Conservation (phyloP, 257 asterid species). For the Capsicum pubescens region DNA sequence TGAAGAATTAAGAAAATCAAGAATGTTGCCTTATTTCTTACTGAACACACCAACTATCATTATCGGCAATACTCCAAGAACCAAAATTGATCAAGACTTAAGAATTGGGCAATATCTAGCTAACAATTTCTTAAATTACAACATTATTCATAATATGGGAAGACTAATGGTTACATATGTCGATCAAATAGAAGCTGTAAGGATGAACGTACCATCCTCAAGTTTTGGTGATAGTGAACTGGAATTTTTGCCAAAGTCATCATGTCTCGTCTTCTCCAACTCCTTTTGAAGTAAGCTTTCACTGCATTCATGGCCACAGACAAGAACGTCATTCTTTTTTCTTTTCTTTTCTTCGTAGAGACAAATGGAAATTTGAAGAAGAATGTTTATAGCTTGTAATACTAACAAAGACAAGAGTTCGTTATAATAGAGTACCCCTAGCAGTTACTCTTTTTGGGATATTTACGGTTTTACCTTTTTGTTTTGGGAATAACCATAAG, state of each 20-base stretch:
- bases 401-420: neutral
- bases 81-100: neutral
- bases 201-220: neutral
- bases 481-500: neutral
- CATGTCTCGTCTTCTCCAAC: neutral
- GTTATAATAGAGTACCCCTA: neutral
- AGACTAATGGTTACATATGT: neutral
- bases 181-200: neutral
- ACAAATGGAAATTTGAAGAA: neutral
- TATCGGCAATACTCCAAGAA: too few species aligned
- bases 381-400: neutral
- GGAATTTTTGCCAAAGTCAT: neutral
- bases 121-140: neutral
- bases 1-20: too few species aligned
- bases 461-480: neutral
- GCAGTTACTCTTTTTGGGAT: neutral
- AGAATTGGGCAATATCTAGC: neutral
- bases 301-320: neutral
- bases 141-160: neutral
- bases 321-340: neutral
- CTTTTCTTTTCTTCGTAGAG: neutral
- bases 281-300: slow-evolving; percentile 4
- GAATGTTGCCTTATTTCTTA: too few species aligned
- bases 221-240: neutral
- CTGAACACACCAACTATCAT: neutral